Conservation (phyloP, 2,329 filamentous ascomycete genomes). For the Nemania abortiva region DNA sequence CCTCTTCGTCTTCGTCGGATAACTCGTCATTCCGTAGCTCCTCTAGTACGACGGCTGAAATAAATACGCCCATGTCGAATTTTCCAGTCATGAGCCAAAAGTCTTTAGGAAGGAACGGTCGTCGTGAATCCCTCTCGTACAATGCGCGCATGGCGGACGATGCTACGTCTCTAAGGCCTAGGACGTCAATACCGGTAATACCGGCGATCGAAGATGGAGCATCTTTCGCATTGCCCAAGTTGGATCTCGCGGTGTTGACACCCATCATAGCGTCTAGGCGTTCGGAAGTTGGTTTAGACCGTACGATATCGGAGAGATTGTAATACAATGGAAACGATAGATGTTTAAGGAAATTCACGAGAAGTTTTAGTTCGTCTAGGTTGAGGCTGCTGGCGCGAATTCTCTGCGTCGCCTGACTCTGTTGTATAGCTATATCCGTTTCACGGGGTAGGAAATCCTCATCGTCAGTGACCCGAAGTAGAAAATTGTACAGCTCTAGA, state of each 20-base stretch:
- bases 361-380: conserved; percentile 75
- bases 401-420: conserved; percentile 59
- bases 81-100: conserved; percentile 94
- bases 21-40: conserved; percentile 82
- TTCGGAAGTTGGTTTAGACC: conserved; percentile 43
- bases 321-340: conserved; percentile 91
- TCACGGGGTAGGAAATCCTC: conserved; percentile 87
- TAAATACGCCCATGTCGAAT: conserved; percentile 91
- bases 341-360: conserved; percentile 90
- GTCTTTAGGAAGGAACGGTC: conserved; percentile 82
- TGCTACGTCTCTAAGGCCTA: conserved; percentile 82
- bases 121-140: conserved; percentile 92
- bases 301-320: conserved; percentile 73
- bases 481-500: conserved; percentile 92
- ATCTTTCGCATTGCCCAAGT: conserved; percentile 28
- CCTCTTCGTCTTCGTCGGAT: conserved; percentile 71
- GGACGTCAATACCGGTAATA: conserved; percentile 78
- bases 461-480: conserved; percentile 92
- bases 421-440: conserved; percentile 55
- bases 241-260: conserved; percentile 30
- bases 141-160: conserved; percentile 86
- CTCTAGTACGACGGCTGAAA: conserved; percentile 86
- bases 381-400: conserved; percentile 75
- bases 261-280: conserved; percentile 43
- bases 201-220: conserved; percentile 52